Evolutionary conservation across 805 yeast genomes (phyloP).

Genomic region (Jamesozyma spencerorum): DNA sequence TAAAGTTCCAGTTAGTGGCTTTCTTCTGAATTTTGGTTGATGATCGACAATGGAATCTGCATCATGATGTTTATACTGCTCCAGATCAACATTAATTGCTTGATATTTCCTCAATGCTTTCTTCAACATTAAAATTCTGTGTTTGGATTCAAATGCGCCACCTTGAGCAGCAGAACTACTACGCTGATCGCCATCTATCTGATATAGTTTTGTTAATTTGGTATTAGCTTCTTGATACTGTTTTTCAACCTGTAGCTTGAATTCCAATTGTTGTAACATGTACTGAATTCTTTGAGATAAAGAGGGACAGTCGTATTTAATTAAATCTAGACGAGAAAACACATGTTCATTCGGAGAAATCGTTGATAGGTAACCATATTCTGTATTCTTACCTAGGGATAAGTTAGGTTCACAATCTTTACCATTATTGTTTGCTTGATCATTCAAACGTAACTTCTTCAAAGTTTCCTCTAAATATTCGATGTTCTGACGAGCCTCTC

Average conservation of each 20-base stretch:
- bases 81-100: slow-evolving; percentile 67
- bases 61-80: slow-evolving; percentile 50
- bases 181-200: slow-evolving; percentile 83
- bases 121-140: slow-evolving; percentile 73
- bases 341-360: slow-evolving; percentile 28
- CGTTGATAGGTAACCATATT: slow-evolving; percentile 32
- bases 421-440: slow-evolving; percentile 3
- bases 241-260: slow-evolving; percentile 86
- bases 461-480: slow-evolving; percentile 78
- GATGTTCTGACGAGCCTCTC: slow-evolving; percentile 86
- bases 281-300: slow-evolving; percentile 89
- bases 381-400: slow-evolving; percentile 8
- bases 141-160: slow-evolving; percentile 74
- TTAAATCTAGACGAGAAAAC: slow-evolving; percentile 66
- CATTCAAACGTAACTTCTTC: slow-evolving; percentile 39
- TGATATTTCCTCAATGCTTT: slow-evolving; percentile 81
- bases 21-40: slow-evolving; percentile 67
- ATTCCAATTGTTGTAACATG: slow-evolving; percentile 90
- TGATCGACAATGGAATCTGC: slow-evolving; percentile 50
- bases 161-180: slow-evolving; percentile 82
- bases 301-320: slow-evolving; percentile 89
- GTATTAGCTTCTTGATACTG: slow-evolving; percentile 91
- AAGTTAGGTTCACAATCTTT: slow-evolving; percentile 2
- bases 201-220: slow-evolving; percentile 75
- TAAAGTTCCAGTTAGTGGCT: slow-evolving; percentile 75